These are phyloP conservation scores for Antrodiella citrinella DNA, from an alignment of 768 basidiomycete species.

Conservation along the genomic window DNA sequence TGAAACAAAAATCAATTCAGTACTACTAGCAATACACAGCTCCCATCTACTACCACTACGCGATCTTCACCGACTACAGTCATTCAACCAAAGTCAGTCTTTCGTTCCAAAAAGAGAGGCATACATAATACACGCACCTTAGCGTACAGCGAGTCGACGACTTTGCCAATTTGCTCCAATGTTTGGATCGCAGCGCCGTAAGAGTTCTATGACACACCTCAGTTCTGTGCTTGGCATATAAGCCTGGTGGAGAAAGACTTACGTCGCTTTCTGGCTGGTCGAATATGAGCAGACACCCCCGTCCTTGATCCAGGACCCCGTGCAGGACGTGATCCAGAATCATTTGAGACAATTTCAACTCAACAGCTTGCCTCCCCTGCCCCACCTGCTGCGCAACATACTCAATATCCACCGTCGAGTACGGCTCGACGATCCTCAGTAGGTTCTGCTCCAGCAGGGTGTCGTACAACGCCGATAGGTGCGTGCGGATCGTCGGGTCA, in stretches of 20 bases:
- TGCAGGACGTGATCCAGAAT: slow-evolving; percentile 92
- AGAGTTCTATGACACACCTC: slow-evolving; percentile 47
- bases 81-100: not conserved
- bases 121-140: slow-evolving; percentile 46
- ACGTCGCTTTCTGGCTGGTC: slow-evolving; percentile 83
- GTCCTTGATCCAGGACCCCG: slow-evolving; percentile 94
- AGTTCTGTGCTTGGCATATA: not conserved
- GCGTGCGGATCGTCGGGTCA: slow-evolving; percentile 92
- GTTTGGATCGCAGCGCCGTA: slow-evolving; percentile 89
- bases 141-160: slow-evolving; percentile 89
- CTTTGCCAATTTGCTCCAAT: slow-evolving; percentile 82
- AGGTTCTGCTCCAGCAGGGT: slow-evolving; percentile 95
- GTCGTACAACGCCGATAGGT: slow-evolving; percentile 90
- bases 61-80: slow-evolving; percentile 36
- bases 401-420: slow-evolving; percentile 84
- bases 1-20: no score
- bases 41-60: slow-evolving; percentile 15
- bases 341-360: slow-evolving; percentile 98
- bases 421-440: slow-evolving; percentile 92
- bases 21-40: not conserved
- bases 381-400: slow-evolving; percentile 84
- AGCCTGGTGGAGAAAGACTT: slow-evolving; percentile 24
- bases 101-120: not conserved
- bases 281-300: slow-evolving; percentile 87
- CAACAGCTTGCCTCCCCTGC: slow-evolving; percentile 81